Base-by-base conservation (phyloP, 805 yeast species). In the Starmerella apicola region DNA sequence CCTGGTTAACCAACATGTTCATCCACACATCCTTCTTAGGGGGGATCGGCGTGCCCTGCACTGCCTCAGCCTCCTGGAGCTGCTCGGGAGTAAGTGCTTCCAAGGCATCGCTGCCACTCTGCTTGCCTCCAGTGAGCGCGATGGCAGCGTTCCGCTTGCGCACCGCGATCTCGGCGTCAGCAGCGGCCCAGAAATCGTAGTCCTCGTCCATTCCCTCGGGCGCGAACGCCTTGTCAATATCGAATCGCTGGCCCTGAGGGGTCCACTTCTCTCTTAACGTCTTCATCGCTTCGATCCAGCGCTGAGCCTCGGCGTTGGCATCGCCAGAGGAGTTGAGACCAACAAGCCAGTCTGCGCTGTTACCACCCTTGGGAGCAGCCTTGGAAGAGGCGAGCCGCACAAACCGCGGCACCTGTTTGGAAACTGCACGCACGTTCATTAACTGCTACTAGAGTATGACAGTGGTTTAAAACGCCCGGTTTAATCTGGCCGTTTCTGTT, bases 1-100 rank as follows among this genome's bases (percentile, higher is more conserved):
- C 76, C 64, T 85, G 68, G 57, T 85, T 85, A 39, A 82, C 78
- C 54, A 91, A 73, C 51, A 81, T 78, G 36, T 77, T 76, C 36
- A 86, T 66, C 17, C 77, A 72, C n/a, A 81, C 79, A 51, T 84
- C 91, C 33, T 64, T 62, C 48, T 68, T 66, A 21, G 64, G 54
- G 21, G 95, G 94, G 23, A 83, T 62, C 10, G 73, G 70, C 44
- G 64, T 62, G 30, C 59, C 65, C 43, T 68, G 63, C 37, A 78
- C 61, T 10, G 56, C 58, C 41, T 68, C 73, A 32, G 65, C 65
- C 57, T 83, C 75, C 4, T 64, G 68, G 19, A 71, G 39, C 59
- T 86, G 95, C 50, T 71, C 77, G 26, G 63, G 69, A 3, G 79
- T 64, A 28, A 93, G 20, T 33, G 45, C 52, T 21, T 21, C 34